Conservation (phyloP, 768 basidiomycete species). For the Favolaschia claudopus region DNA sequence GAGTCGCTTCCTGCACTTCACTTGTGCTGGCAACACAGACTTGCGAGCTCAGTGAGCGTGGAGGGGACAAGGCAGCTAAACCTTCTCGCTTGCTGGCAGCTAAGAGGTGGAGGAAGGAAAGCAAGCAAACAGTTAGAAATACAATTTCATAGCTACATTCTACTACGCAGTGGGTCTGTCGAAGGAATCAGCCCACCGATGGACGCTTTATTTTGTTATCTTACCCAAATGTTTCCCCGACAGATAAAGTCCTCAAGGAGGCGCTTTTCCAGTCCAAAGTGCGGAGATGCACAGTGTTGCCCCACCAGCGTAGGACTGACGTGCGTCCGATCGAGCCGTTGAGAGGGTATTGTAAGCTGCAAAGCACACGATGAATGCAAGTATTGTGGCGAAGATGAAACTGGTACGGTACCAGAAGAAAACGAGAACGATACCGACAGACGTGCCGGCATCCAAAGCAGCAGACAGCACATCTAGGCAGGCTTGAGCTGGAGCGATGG, state of each 20-base stretch:
- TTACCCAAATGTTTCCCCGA: constrained; percentile 39
- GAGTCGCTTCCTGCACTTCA: no score
- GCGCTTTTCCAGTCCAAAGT: constrained; percentile 36
- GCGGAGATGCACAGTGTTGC: constrained; percentile 37
- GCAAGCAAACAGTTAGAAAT: no score
- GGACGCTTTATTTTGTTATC: no score
- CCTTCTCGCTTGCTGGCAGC: no score
- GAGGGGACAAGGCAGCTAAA: no score
- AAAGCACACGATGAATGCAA: not conserved
- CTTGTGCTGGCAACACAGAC: no score
- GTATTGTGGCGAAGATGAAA: not conserved
- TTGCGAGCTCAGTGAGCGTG: no score
- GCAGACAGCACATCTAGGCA: constrained; percentile 78
- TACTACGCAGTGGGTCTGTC: no score
- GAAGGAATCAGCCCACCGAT: no score
- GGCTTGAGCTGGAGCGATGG: not conserved
- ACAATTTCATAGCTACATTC: no score
- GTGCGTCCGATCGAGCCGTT: constrained; percentile 46
- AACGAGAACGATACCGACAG: constrained; percentile 69
- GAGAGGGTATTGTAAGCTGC: constrained; percentile 54
- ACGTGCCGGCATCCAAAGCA: constrained; percentile 77
- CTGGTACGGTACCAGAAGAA: constrained; percentile 66
- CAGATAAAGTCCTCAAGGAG: constrained; percentile 26
- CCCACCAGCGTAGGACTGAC: constrained; percentile 53
- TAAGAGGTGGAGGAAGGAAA: no score